Base-by-base conservation (phyloP, 2,329 filamentous ascomycete genomes). In the Alternaria gansuensis region DNA sequence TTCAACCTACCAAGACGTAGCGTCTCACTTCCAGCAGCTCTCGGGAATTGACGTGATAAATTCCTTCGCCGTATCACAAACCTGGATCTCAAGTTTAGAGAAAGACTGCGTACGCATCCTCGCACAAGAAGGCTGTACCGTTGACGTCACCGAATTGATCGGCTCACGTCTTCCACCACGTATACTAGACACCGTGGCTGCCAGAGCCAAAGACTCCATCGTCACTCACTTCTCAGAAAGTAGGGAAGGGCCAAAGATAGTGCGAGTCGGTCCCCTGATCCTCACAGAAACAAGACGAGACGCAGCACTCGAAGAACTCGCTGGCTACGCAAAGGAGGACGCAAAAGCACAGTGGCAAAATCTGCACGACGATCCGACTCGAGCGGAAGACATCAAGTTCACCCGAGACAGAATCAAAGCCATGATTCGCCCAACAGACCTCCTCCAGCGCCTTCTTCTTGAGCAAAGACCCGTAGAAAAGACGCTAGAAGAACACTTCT, bases 321-420 rank as follows among this genome's bases (percentile, higher is more conserved):
- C 67, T 3, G 36, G 60, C 2, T 51, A 62, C 13, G 65, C 70
- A 10, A 65, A 65, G 23, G 28, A 52, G 13, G 63, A 71, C 31
- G 74, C 74, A 9, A 33, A 37, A 14, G 43, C 51, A 2, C 67
- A 75, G 43, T 76, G 70, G 71, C 48, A 68, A n/a, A 45, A 49
- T 13, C 51, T 71, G 7, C 66, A 65, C 43, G 63, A 67, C n/a
- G 49, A 55, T 9, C 37, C 56, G 11, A 46, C 26, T 21, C 23
- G 52, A 63, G 10, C 64, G 57, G 4, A 63, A 62, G 29, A 75
- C 4, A 33, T 67, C 3, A 71, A 70, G 44, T 75, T 71, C 50
- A 67, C 60, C 8, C 51, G 70, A 3, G 49, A 65, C 17, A 66
- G 63, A 14, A 57, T 74, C 11, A 36, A 64, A 17, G 46, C 29